Evolutionary conservation across 257 asterid species (phyloP), one percentile per base, ranked within the genome.

Genomic region (Fraxinus quadrangulata): DNA sequence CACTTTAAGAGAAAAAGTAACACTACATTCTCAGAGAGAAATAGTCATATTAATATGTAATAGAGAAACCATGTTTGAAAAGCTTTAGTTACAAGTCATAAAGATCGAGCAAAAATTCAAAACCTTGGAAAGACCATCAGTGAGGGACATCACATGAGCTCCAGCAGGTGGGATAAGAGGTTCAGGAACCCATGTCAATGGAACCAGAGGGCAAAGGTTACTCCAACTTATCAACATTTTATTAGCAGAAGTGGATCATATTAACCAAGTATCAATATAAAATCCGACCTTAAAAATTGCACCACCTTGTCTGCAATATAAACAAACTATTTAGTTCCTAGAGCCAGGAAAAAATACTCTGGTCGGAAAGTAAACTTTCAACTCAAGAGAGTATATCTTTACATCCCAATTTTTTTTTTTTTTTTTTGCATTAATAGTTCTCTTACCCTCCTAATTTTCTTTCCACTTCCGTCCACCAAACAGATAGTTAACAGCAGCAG

Each of bases 131-230:
- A 93, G 89, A 81, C 98, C 99, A 88, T 96, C 98, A 77, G 97
- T 93, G 80, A 96, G 99, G 75, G 99, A 96, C 99, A 93, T 96
- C 72, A 96, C 94, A 75, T 98, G 97, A 80, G 99, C 99, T 85
- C 98, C 98, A 80, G 95, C 83, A 73, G 99, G 94, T 85, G 97
- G 97, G 85, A 96, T 96, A 70, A 92, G 91, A 82, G 97, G 92
- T 83, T 96, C 97, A 78, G 98, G 99, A 75, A 92, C 98, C 98
- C 93, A 83, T 82, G 84, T 78, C 67, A 56, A 81, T 70, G 73
- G 70, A 80, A 79, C 59, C 65, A 85, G 74, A 74, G 33, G 67
- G 47, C 74, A 70, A 73, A 78, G 68, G 79, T 78, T 71, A 47
- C 80, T 75, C 79, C 77, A 78, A 67, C 77, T 75, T 59, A 24